These are phyloP conservation scores for Vanrija sp. DNA, from an alignment of 1,284 basidiomycete genomes.

Conservation along the genomic window DNA sequence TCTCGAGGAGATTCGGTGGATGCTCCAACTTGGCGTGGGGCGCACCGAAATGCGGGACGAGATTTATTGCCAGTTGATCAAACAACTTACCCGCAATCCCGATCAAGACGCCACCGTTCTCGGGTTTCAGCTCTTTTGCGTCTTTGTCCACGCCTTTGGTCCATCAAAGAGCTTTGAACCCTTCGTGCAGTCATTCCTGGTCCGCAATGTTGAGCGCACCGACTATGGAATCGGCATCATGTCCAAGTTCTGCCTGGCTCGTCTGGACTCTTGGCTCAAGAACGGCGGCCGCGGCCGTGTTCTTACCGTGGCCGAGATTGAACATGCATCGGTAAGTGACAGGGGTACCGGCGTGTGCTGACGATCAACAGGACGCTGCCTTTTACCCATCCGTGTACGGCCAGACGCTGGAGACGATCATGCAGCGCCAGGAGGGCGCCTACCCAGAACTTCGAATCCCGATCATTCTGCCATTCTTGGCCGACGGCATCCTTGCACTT, in stretches of 20 bases:
- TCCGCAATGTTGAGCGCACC: slow-evolving; percentile 56
- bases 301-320: slow-evolving; percentile 74
- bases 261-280: slow-evolving; percentile 65
- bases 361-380: slow-evolving; percentile 65
- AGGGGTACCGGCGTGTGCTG: neutral
- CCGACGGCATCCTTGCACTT: slow-evolving; percentile 80
- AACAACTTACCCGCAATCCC: slow-evolving; percentile 79
- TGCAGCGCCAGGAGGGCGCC: slow-evolving; percentile 73
- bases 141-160: slow-evolving; percentile 78
- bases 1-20: slow-evolving; percentile 79
- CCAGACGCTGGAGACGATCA: slow-evolving; percentile 75
- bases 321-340: slow-evolving; percentile 69
- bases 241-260: slow-evolving; percentile 76
- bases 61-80: slow-evolving; percentile 85
- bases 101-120: slow-evolving; percentile 76
- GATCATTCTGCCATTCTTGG: slow-evolving; percentile 85
- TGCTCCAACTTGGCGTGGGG: slow-evolving; percentile 69
- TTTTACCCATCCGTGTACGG: slow-evolving; percentile 92
- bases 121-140: slow-evolving; percentile 87
- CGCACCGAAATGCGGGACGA: slow-evolving; percentile 83
- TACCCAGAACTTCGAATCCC: slow-evolving; percentile 80
- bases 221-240: slow-evolving; percentile 78
- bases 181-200: slow-evolving; percentile 72
- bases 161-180: slow-evolving; percentile 86
- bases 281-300: slow-evolving; percentile 80